Evolutionary conservation across 805 yeast genomes (phyloP).

Genomic region (Ogataea ramenticola): DNA sequence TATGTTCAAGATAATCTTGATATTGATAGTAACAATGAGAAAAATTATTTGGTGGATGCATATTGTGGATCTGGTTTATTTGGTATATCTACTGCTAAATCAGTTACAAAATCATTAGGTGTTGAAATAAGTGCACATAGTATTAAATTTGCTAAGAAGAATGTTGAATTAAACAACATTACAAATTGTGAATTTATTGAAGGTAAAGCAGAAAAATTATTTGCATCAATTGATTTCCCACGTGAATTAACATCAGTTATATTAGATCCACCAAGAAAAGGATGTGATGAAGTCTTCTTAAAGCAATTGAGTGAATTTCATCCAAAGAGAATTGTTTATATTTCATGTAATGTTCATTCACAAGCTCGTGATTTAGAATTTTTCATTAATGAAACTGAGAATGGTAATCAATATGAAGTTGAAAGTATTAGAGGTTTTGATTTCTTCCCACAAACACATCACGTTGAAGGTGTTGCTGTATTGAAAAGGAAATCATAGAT

Average conservation of each 20-base stretch:
- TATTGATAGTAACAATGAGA: slow-evolving; percentile 19
- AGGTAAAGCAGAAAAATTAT: slow-evolving; percentile 90
- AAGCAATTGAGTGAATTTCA: slow-evolving; percentile 76
- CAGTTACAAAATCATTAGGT: slow-evolving; percentile 82
- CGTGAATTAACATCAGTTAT: slow-evolving; percentile 76
- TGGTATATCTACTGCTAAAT: slow-evolving; percentile 74
- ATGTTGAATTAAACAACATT: slow-evolving; percentile 71
- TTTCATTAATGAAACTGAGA: slow-evolving; percentile 58
- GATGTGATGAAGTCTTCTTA: slow-evolving; percentile 85
- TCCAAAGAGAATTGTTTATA: slow-evolving; percentile 87
- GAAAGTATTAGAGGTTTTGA: slow-evolving; percentile 92
- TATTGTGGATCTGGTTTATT: slow-evolving; percentile 96
- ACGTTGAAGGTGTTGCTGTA: slow-evolving; percentile 49
- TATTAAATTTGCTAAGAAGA: slow-evolving; percentile 77
- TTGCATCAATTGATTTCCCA: slow-evolving; percentile 72
- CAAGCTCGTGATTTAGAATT: slow-evolving; percentile 92
- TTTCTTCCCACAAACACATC: slow-evolving; percentile 69
- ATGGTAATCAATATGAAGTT: slow-evolving; percentile 58
- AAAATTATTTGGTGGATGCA: slow-evolving; percentile 78
- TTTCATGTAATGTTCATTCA: slow-evolving; percentile 95
- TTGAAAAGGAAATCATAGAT: slow-evolving; percentile 14
- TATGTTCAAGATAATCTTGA: slow-evolving; percentile 72
- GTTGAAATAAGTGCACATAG: slow-evolving; percentile 92
- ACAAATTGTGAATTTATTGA: slow-evolving; percentile 76
- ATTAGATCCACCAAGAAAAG: slow-evolving; percentile 95